Conservation (phyloP, 345 rosid species). For the Gossypium arboreum region DNA sequence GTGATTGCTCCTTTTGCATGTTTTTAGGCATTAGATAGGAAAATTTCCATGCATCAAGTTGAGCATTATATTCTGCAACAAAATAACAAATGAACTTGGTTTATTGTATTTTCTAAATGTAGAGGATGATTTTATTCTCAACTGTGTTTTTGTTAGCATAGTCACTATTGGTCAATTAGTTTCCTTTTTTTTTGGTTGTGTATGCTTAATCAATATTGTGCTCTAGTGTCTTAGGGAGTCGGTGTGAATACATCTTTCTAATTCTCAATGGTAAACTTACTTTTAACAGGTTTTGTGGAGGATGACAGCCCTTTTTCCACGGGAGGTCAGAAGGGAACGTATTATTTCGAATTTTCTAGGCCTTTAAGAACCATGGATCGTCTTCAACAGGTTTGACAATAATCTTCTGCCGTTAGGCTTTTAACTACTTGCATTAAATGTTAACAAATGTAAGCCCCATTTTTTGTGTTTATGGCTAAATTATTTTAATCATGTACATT, state of each 20-base stretch:
- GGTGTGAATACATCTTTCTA: background rate
- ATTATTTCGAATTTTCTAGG: conserved; percentile 85
- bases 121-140: background rate
- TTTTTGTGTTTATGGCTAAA: background rate
- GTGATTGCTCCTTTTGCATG: conserved; percentile 1
- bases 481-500: background rate
- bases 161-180: background rate
- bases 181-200: background rate
- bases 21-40: background rate
- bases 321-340: conserved; percentile 68
- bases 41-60: conserved; percentile 3
- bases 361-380: conserved; percentile 91
- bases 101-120: background rate
- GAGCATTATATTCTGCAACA: background rate
- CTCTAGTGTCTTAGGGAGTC: background rate
- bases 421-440: conserved; percentile 6
- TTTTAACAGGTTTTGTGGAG: conserved; percentile 61
- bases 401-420: conserved; percentile 15
- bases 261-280: background rate
- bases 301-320: conserved; percentile 83
- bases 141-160: background rate
- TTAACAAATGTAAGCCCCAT: background rate
- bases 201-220: background rate
- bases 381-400: conserved; percentile 74
- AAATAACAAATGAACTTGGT: background rate